phyloP scores from a whole-genome alignment of 352 stramenopile species.

The Phytopythium mirpurense region DNA sequence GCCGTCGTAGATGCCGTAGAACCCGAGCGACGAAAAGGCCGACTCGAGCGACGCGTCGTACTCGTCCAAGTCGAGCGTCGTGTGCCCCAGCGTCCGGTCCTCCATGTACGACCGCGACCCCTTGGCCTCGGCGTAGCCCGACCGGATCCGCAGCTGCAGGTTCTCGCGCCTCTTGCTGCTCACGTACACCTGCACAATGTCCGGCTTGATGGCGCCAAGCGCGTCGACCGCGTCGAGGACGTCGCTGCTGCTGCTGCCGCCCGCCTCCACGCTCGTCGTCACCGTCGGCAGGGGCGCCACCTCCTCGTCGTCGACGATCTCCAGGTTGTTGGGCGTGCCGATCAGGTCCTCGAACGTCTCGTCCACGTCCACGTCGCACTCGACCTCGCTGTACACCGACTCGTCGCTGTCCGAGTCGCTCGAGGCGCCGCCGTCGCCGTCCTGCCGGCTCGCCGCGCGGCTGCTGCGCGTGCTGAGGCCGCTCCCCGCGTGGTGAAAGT shows the following conservation, averaged over 20 bases:
- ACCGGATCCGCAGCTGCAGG: slow-evolving; percentile 57
- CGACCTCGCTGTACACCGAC: slow-evolving; percentile 80
- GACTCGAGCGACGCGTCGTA: slow-evolving; percentile 30
- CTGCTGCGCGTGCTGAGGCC: slow-evolving; percentile 15
- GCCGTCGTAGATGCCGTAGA: slow-evolving; percentile 86
- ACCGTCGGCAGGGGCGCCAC: slow-evolving; percentile 37
- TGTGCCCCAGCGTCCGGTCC: slow-evolving; percentile 62
- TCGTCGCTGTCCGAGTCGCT: slow-evolving; percentile 45
- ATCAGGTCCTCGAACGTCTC: slow-evolving; percentile 85
- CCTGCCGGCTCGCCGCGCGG: slow-evolving; percentile 26
- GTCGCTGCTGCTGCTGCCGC: slow-evolving; percentile 12
- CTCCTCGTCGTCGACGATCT: slow-evolving; percentile 65
- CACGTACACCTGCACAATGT: slow-evolving; percentile 84
- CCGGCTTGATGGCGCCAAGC: slow-evolving; percentile 21
- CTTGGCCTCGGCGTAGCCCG: slow-evolving; percentile 82
- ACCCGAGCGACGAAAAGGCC: slow-evolving; percentile 53
- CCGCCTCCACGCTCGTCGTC: slow-evolving; percentile 21
- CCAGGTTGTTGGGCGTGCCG: slow-evolving; percentile 42
- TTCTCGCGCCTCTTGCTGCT: slow-evolving; percentile 87
- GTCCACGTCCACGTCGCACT: slow-evolving; percentile 83
- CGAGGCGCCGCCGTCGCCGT: slow-evolving; percentile 19
- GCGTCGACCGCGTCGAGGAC: slow-evolving; percentile 17
- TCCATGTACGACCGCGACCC: slow-evolving; percentile 86
- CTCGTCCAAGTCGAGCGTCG: slow-evolving; percentile 32
- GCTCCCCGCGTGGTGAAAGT: slow-evolving; percentile 28